Percentiles rank a stretch among this genome's conserved stretches.
Conservation (phyloP, 768 basidiomycete species). For the Imleria badia region DNA sequence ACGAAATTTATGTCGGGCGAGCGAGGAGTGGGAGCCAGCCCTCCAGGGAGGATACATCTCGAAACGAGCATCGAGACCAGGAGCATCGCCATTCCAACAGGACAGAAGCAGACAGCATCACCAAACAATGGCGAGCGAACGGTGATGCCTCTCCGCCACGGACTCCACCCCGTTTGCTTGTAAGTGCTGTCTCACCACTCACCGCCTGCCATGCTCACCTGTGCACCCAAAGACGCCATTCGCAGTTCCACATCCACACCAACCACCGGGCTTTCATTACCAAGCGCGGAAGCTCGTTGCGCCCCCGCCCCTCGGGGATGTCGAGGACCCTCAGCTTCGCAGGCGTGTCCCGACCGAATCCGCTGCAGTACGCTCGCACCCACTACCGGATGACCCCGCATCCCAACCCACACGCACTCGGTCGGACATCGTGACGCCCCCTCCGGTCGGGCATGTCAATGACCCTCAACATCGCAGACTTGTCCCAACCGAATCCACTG, state of each 20-base stretch:
- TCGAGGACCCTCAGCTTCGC: constrained; percentile 12
- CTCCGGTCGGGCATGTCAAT: constrained; percentile 24
- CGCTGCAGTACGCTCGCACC: background rate
- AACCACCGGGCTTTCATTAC: constrained; percentile 18
- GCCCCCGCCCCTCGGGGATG: constrained; percentile 26
- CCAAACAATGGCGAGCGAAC: constrained; percentile 33
- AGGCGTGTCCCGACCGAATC: constrained; percentile 14
- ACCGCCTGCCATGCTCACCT: constrained; percentile 1
- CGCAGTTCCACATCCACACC: constrained; percentile 9
- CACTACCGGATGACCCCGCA: constrained; percentile 1
- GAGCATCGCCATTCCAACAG: constrained; percentile 15
- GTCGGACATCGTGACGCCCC: no score
- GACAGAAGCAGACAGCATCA: constrained; percentile 27
- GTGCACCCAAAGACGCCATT: constrained; percentile 16
- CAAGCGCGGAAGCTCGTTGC: constrained; percentile 33
- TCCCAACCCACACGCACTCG: constrained; percentile 15
- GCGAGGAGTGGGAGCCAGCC: constrained; percentile 27
- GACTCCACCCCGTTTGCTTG: constrained; percentile 18
- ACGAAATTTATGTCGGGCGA: constrained; percentile 23
- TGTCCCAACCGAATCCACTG: no score
- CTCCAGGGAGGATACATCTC: constrained; percentile 16
- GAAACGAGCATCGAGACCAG: no score
- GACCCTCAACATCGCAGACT: no score
- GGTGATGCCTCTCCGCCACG: constrained; percentile 19
- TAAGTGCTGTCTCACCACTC: constrained; percentile 9